Percentiles rank a stretch among this genome's conserved stretches.
These are phyloP conservation scores for Rhododendron simsii DNA, from an alignment of 148 eudicot species.

Conservation along the genomic window DNA sequence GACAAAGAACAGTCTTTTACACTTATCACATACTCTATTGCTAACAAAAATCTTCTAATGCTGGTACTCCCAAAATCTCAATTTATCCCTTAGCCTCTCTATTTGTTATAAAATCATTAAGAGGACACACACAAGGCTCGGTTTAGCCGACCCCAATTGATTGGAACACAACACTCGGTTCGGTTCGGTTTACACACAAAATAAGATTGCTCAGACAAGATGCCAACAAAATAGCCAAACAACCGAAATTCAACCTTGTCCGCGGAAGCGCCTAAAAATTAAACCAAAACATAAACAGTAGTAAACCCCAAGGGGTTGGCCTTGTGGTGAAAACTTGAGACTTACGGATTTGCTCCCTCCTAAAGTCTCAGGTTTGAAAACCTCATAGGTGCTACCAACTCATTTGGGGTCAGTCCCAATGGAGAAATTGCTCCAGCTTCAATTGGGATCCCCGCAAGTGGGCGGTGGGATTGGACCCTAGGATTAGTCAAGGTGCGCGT, in stretches of 20 bases:
- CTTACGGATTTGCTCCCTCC: not conserved
- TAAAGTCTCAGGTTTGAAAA: not conserved
- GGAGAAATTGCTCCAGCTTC: not conserved
- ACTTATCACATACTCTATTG: too few species aligned
- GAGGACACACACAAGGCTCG: not conserved
- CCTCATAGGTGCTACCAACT: not conserved
- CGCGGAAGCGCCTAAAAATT: too few species aligned
- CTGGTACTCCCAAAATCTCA: not conserved
- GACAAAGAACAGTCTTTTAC: too few species aligned
- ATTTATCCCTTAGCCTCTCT: not conserved
- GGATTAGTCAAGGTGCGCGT: too few species aligned
- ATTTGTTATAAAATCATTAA: not conserved
- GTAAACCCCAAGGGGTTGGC: not conserved
- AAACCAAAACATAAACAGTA: not conserved
- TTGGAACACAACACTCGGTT: not conserved
- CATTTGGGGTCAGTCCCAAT: not conserved
- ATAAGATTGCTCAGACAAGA: too few species aligned
- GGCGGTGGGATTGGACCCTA: not conserved
- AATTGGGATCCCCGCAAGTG: not conserved
- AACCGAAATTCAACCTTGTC: too few species aligned
- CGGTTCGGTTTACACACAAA: not conserved
- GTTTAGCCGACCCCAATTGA: not conserved
- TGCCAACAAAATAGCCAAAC: too few species aligned
- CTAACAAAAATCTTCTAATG: not conserved
- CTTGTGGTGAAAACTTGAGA: too few species aligned